Evolutionary conservation across 2,329 filamentous ascomycete species (phyloP).

Genomic region (Calonectria fujianensis): DNA sequence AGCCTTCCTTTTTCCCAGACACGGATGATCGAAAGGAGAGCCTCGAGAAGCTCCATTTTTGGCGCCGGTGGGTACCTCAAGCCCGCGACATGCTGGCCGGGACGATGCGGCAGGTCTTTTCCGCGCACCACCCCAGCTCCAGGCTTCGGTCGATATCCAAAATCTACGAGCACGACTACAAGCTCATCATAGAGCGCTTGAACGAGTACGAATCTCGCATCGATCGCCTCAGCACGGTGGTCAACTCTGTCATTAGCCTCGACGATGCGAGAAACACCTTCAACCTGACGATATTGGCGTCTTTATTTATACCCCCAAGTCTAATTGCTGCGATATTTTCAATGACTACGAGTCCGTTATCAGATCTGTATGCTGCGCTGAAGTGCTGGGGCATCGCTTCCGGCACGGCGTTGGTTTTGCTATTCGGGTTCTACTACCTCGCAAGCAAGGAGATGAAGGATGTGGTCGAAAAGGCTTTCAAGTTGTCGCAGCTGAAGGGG

Average conservation of each 20-base stretch:
- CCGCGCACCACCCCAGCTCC: not conserved
- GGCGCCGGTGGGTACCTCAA: constrained; percentile 4
- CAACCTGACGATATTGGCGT: constrained; percentile 10
- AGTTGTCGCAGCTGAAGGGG: not conserved
- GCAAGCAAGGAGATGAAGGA: not conserved
- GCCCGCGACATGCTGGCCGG: not conserved
- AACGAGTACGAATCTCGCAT: constrained; percentile 6
- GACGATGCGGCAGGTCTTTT: not conserved
- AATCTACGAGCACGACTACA: not conserved
- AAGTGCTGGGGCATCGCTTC: not conserved
- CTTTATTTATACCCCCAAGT: constrained; percentile 3
- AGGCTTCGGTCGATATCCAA: not conserved
- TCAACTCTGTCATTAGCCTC: constrained; percentile 1
- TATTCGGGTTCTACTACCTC: not conserved
- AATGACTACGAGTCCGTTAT: constrained; percentile 1
- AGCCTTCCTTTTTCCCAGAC: constrained; percentile 1
- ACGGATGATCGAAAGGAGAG: constrained; percentile 8
- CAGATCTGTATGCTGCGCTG: not conserved
- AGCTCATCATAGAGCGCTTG: not conserved
- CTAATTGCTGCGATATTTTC: not conserved
- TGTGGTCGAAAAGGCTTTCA: not conserved
- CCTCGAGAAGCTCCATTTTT: constrained; percentile 7
- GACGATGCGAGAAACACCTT: not conserved
- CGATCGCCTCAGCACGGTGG: constrained; percentile 3
- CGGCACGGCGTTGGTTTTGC: not conserved